phyloP scores from a whole-genome alignment of 805 yeast genomes.

The Metschnikowia vanudenii region DNA sequence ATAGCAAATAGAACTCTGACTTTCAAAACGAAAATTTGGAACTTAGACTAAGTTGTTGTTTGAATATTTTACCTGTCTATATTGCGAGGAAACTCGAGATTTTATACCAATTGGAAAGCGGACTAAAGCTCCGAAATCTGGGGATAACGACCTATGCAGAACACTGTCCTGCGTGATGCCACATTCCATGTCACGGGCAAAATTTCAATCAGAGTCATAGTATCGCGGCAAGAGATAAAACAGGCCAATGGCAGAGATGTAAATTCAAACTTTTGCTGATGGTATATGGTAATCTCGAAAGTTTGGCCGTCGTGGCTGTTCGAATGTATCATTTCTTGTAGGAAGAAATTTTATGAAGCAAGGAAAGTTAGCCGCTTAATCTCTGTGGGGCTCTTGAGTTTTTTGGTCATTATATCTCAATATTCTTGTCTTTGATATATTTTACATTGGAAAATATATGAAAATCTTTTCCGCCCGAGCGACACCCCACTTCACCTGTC shows the following conservation, averaged over 20 bases:
- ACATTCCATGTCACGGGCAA: not conserved
- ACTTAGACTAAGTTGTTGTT: not conserved
- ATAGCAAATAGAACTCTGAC: not conserved
- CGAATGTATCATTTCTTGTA: too few species aligned
- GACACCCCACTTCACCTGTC: not conserved
- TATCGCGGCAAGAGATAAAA: not conserved
- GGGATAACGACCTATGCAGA: constrained; percentile 11
- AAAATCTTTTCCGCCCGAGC: too few species aligned
- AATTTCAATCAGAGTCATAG: constrained; percentile 8
- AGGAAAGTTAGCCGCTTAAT: too few species aligned
- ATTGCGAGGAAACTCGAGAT: constrained; percentile 1
- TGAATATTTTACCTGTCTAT: not conserved
- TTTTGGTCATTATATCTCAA: too few species aligned
- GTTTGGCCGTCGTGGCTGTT: too few species aligned
- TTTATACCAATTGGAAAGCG: constrained; percentile 9
- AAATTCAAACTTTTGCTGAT: too few species aligned
- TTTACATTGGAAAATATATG: too few species aligned
- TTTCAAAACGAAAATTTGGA: not conserved
- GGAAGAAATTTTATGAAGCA: too few species aligned
- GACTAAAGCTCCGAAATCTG: constrained; percentile 19
- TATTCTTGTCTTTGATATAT: too few species aligned
- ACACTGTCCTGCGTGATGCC: not conserved
- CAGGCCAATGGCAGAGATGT: not conserved
- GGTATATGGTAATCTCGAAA: too few species aligned
- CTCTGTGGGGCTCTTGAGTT: too few species aligned